These are phyloP conservation scores for Pseudopediastrum boryanum DNA, from an alignment of 139 green algal species.

Conservation along the genomic window DNA sequence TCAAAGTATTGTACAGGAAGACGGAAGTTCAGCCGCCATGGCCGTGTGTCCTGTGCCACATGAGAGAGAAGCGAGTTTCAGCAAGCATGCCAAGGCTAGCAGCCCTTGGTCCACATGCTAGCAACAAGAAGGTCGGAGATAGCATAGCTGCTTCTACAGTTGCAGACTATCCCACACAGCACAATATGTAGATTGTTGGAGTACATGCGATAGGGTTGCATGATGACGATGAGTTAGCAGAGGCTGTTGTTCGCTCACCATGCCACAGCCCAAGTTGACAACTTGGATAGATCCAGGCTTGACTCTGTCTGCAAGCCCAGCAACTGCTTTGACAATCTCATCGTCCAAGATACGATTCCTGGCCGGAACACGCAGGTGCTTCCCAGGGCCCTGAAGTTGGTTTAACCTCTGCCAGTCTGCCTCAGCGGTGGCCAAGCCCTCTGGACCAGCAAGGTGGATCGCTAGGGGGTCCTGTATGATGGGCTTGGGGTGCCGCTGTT, in stretches of 20 bases:
- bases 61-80: too few species aligned
- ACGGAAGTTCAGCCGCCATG: conserved; percentile 45
- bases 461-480: conserved; percentile 37
- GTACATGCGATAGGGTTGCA: too few species aligned
- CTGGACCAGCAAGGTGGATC: conserved; percentile 5
- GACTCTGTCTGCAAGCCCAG: not conserved
- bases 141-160: too few species aligned
- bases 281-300: conserved; percentile 29
- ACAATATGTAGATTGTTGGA: too few species aligned
- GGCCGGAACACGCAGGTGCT: conserved; percentile 49
- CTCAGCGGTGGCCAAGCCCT: conserved; percentile 15
- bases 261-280: conserved; percentile 52
- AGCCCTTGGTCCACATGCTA: too few species aligned
- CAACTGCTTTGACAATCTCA: conserved; percentile 21
- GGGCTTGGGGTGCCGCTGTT: conserved; percentile 12
- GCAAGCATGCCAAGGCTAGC: too few species aligned
- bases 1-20: conserved; percentile 39
- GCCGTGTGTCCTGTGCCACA: conserved; percentile 38
- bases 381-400: conserved; percentile 39
- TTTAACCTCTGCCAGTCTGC: conserved; percentile 26
- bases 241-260: conserved; percentile 31
- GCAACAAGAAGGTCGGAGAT: too few species aligned
- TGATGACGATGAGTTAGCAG: too few species aligned
- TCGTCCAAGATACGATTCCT: conserved; percentile 52
- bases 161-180: too few species aligned